Base-by-base conservation (phyloP, 2,329 filamentous ascomycete species). In the Monilinia polystroma region DNA sequence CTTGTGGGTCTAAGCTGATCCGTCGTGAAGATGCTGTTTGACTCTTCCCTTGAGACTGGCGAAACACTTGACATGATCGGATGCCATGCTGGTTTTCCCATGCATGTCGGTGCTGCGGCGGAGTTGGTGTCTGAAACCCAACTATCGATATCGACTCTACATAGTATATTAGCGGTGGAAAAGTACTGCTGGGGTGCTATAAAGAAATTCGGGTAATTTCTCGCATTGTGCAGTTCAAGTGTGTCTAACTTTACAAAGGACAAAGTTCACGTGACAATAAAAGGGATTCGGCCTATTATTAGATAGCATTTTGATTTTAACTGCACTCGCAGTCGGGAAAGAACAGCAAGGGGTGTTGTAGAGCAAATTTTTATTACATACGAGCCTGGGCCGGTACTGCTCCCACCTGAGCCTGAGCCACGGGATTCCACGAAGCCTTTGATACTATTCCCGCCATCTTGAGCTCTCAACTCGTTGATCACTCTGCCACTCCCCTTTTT, bases 401-500 rank as follows among this genome's bases (percentile, higher is more conserved):
- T 68, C 58, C 70, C 72, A 60, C 64, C 65, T 10, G 62, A 53
- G 16, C 57, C 66, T 10, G 72, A 72, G 10, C 57, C 64, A 63
- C 71, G 73, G 59, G 72, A 76, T 69, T 77, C 76, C 41, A 76
- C 76, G 66, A 75, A 80, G 38, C 16, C 41, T 65, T 47, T 52
- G 7, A 51, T 20, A 52, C 78, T 71, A 52, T 78, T 71, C 76
- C 80, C 75, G 78, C 77, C 69, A 75, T 85, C 79, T 80, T 76
- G 76, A 63, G 76, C 84, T 63, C 86, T 80, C 29, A 89, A 78
- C 76, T 87, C 85, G 68, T 85, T 86, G 67, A 89, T 85, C 52
- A 89, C 85, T 70, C 86, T 84, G 45, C 86, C 86, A 68, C 84
- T 82, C 60, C 84, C 85, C 38, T 84, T 83, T 73, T 88, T 89